These are phyloP conservation scores for Epichloe elymi DNA, from an alignment of 2,329 filamentous ascomycete genomes.

Conservation along the genomic window DNA sequence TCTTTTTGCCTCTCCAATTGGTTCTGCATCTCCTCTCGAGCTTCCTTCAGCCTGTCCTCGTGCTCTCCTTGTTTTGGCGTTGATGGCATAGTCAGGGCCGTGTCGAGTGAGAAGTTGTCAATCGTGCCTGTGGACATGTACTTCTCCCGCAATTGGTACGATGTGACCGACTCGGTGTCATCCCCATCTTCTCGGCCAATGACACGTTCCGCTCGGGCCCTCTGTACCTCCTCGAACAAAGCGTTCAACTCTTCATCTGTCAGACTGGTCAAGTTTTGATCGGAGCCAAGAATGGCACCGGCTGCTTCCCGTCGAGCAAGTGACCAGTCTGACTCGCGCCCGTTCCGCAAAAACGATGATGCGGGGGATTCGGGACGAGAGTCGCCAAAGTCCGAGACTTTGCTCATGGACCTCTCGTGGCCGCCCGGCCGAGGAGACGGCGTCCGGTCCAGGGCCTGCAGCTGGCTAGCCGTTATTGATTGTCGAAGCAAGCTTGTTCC, in stretches of 20 bases:
- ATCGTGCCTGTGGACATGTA: conserved; percentile 90
- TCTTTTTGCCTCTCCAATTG: conserved; percentile 82
- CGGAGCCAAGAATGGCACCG: conserved; percentile 72
- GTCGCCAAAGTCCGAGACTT: conserved; percentile 65
- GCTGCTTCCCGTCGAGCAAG: conserved; percentile 90
- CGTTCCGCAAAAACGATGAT: conserved; percentile 47
- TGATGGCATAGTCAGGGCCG: conserved; percentile 83
- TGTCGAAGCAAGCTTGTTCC: conserved; percentile 75
- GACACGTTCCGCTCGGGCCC: conserved; percentile 65
- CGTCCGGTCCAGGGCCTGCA: conserved; percentile 42
- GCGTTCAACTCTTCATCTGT: conserved; percentile 91
- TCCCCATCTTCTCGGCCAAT: conserved; percentile 67
- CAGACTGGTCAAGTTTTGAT: conserved; percentile 80
- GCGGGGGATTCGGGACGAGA: conserved; percentile 72
- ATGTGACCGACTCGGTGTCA: conserved; percentile 78
- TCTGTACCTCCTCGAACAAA: conserved; percentile 87
- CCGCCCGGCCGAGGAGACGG: conserved; percentile 37
- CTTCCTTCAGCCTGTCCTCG: conserved; percentile 60
- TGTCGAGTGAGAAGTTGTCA: conserved; percentile 93
- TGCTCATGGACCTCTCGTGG: conserved; percentile 73
- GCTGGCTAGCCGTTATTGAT: conserved; percentile 52
- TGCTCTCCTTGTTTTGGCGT: conserved; percentile 70
- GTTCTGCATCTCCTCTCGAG: conserved; percentile 70
- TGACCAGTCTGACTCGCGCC: conserved; percentile 85
- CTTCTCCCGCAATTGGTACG: conserved; percentile 81